Evolutionary conservation across 1,284 basidiomycete species (phyloP), one percentile per base, ranked within the genome.

Genomic region (Cryptococcus neoformans): DNA sequence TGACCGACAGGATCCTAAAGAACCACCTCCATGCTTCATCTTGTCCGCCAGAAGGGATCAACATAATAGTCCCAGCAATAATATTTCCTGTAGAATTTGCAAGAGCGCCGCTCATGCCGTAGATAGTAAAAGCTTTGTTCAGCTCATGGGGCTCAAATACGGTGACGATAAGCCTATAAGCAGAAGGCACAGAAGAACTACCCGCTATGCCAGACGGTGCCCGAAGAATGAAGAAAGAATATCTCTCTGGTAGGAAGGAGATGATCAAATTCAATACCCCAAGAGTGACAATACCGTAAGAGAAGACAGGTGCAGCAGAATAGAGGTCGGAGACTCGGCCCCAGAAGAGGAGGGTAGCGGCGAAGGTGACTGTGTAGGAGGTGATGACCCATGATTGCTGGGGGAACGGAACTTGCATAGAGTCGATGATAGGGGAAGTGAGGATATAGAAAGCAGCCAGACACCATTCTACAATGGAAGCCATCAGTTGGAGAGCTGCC

Each of bases 1-100:
- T 17, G 58, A 69, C 58, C 59, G 75, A 53, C 62, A 79, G 34
- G 62, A 77, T 10, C 49, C 67, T 36, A 66, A 79, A 66, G 69
- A 78, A 67, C 75, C 76, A 64, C 39, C 59, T 42, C 69, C 70
- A 62, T 52, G 62, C 9, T 51, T 70, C 53, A 60, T 73, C 54
- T 54, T 71, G 56, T 58, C 73, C 57, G 28, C 62, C 38, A 63
- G 66, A 49, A 62, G 69, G 46, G 69, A 75, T 58, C 60, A 73
- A 57, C 52, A 61, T 59, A 54, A 72, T 46, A 11, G 63, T 35
- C 0, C 62, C 68, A 8, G 62, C 66, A 58, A 67, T 51, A 59
- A 65, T 51, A 36, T 59, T 57, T 28, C 60, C 67, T 6, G 55
- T 55, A 36, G 57, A 47, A 36, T 60, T 59, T 6, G 60, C 62